phyloP scores from a whole-genome alignment of 768 basidiomycete genomes.

The Trametes coccinea region DNA sequence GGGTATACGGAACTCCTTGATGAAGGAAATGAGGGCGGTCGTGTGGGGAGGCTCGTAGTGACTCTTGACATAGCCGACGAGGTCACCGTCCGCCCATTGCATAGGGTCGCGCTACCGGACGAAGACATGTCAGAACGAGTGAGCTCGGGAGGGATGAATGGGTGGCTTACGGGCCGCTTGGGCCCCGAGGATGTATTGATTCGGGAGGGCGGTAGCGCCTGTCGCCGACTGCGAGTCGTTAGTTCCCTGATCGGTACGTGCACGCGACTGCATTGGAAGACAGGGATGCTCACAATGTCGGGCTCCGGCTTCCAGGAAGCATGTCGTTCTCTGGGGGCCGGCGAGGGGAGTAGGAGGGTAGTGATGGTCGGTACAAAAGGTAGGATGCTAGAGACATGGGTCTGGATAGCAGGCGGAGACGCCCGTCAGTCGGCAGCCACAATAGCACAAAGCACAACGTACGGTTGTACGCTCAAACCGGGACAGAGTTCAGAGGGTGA shows the following conservation, averaged over 20 bases:
- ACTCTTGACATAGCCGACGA: neutral
- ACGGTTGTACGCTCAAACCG: too few species aligned
- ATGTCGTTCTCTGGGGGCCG: conserved; percentile 1
- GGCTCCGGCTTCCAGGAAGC: neutral
- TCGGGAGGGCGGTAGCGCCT: neutral
- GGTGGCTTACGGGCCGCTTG: neutral
- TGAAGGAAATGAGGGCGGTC: neutral
- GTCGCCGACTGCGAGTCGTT: neutral
- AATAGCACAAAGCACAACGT: too few species aligned
- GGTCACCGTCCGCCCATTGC: conserved; percentile 9
- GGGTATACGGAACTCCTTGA: conserved; percentile 1
- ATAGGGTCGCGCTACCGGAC: neutral
- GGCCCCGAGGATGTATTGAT: neutral
- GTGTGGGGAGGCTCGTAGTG: neutral
- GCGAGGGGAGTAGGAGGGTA: neutral
- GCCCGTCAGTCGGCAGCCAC: conserved; percentile 1
- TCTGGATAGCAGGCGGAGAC: neutral
- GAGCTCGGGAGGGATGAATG: neutral
- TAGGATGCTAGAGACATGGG: neutral
- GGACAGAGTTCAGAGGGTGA: neutral
- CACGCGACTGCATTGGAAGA: neutral
- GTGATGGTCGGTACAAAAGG: conserved; percentile 1
- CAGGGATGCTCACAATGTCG: neutral
- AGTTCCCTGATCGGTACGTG: neutral
- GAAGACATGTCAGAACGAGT: neutral